Conservation (phyloP, 805 yeast species). For the Kockiozyma suomiensis region DNA sequence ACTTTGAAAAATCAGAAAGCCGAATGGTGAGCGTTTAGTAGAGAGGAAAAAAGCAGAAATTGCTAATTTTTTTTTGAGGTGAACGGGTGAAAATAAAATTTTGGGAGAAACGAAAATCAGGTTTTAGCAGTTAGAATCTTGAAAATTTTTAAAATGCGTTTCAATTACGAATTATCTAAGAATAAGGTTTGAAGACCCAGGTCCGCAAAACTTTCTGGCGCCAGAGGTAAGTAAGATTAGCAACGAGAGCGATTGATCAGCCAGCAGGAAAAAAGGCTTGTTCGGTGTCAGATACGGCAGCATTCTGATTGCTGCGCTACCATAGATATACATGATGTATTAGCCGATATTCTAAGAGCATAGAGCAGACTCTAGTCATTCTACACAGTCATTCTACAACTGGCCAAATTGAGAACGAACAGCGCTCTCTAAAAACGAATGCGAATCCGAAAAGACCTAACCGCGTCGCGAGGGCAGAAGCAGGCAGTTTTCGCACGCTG, state of each 20-base stretch:
- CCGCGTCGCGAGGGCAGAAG: background rate
- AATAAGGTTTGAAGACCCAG: constrained; percentile 1
- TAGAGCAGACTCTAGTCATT: too few species aligned
- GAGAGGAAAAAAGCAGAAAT: background rate
- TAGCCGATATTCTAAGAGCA: too few species aligned
- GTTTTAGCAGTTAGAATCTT: background rate
- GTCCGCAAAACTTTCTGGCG: background rate
- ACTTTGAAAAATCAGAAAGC: background rate
- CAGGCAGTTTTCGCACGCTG: too few species aligned
- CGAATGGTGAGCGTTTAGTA: background rate
- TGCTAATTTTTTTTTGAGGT: background rate
- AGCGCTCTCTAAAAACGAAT: too few species aligned
- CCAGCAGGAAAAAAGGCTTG: too few species aligned
- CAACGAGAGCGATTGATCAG: too few species aligned
- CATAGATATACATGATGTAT: too few species aligned
- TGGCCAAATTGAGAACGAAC: too few species aligned
- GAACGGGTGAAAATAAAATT: background rate
- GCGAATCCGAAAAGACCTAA: too few species aligned
- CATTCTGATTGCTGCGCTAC: too few species aligned
- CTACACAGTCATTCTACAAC: too few species aligned
- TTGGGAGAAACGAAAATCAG: background rate
- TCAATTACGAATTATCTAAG: background rate
- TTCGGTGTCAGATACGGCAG: too few species aligned
- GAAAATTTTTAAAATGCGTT: background rate
- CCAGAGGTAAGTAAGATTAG: background rate